These are phyloP conservation scores for Arthrobotrys musiformis DNA, from an alignment of 2,329 filamentous ascomycete genomes.

Conservation along the genomic window DNA sequence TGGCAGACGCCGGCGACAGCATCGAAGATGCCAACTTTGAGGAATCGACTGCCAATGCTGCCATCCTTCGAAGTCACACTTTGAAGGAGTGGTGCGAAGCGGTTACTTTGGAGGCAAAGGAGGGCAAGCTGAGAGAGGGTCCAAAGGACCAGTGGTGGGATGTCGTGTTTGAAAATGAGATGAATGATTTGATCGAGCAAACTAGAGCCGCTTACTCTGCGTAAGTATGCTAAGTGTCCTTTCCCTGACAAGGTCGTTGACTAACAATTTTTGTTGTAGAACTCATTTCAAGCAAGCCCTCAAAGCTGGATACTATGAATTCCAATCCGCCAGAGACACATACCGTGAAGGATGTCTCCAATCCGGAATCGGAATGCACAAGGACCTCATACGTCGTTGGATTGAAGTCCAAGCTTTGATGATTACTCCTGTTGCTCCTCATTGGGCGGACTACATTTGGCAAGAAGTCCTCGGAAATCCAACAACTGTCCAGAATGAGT, in stretches of 20 bases:
- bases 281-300: slow-evolving; percentile 88
- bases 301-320: slow-evolving; percentile 87
- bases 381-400: slow-evolving; percentile 80
- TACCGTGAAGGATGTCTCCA: slow-evolving; percentile 85
- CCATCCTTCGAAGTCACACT: slow-evolving; percentile 81
- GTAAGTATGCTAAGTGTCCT: slow-evolving; percentile 62
- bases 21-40: slow-evolving; percentile 98
- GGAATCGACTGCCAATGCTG: slow-evolving; percentile 91
- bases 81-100: slow-evolving; percentile 94
- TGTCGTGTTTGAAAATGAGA: slow-evolving; percentile 89
- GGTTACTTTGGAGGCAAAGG: slow-evolving; percentile 71
- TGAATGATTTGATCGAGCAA: slow-evolving; percentile 84
- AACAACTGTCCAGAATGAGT: slow-evolving; percentile 79
- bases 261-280: slow-evolving; percentile 60
- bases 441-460: slow-evolving; percentile 96
- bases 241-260: too few relatives aligned
- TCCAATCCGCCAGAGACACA: slow-evolving; percentile 86
- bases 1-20: slow-evolving; percentile 93
- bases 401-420: slow-evolving; percentile 87
- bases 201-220: slow-evolving; percentile 80
- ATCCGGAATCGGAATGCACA: slow-evolving; percentile 86
- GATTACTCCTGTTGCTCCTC: slow-evolving; percentile 84
- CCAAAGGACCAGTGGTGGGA: slow-evolving; percentile 83
- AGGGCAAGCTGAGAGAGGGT: slow-evolving; percentile 78
- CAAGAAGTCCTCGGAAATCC: slow-evolving; percentile 83